Evolutionary conservation across 257 asterid genomes (phyloP).

Genomic region (Paraleonurus japonicus): DNA sequence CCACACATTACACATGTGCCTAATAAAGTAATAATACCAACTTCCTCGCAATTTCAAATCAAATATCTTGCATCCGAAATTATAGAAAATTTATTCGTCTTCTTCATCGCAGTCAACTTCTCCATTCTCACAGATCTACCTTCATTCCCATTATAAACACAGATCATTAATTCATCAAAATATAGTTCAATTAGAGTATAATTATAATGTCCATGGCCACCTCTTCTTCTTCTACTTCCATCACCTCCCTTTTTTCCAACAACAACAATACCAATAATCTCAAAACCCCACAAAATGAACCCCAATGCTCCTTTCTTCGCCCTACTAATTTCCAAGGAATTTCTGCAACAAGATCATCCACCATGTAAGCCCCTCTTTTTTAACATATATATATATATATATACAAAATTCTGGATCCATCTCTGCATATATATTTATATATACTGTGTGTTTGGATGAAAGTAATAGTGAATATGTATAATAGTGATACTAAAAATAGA

Average conservation of each 20-base stretch:
- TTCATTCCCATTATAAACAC: not conserved
- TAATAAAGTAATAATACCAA: not conserved
- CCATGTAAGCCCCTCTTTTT: not conserved
- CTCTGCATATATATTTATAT: no score
- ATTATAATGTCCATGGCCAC: constrained; percentile 18
- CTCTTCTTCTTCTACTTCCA: not conserved
- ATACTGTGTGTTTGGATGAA: no score
- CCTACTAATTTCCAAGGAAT: not conserved
- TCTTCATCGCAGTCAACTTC: not conserved
- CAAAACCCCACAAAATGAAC: not conserved
- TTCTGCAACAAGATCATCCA: not conserved
- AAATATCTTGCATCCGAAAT: not conserved
- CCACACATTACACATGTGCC: not conserved
- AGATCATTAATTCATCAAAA: not conserved
- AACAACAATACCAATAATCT: not conserved
- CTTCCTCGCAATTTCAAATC: not conserved
- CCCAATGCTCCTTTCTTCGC: constrained; percentile 9
- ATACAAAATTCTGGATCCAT: no score
- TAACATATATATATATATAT: not conserved
- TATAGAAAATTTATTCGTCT: not conserved
- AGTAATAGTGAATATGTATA: no score
- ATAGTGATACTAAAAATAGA: no score
- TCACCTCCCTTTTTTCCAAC: not conserved
- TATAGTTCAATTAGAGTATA: not conserved
- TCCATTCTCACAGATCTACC: not conserved